Percentiles rank a stretch among this genome's conserved stretches.
These are phyloP conservation scores for Cutaneotrichosporon sp. DNA, from an alignment of 1,284 basidiomycete genomes.

Conservation along the genomic window DNA sequence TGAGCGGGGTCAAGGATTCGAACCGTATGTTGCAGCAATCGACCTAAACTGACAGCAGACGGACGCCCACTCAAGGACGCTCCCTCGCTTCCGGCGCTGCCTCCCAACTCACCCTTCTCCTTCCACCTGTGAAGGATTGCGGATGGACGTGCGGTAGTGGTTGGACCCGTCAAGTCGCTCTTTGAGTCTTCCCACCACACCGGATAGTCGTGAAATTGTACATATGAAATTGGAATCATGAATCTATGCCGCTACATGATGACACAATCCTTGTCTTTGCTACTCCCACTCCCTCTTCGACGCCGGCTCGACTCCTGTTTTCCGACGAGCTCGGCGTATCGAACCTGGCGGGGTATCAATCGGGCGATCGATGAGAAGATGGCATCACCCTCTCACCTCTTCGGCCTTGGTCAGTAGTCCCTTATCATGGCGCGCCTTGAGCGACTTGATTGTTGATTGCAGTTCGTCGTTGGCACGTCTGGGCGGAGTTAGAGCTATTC, in stretches of 20 bases:
- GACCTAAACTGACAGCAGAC: too few relatives aligned
- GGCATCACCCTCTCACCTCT: constrained; percentile 40
- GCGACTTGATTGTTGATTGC: constrained; percentile 38
- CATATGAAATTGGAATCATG: too few relatives aligned
- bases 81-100: neutral
- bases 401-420: constrained; percentile 46
- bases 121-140: neutral
- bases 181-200: too few relatives aligned
- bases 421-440: constrained; percentile 46
- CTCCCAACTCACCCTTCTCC: neutral
- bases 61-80: too few relatives aligned
- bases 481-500: neutral
- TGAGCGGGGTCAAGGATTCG: neutral
- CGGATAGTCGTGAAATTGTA: too few relatives aligned
- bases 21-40: neutral
- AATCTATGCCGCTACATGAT: constrained; percentile 6
- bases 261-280: constrained; percentile 28
- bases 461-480: constrained; percentile 43
- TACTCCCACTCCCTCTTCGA: constrained; percentile 8
- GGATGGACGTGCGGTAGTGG: too few relatives aligned
- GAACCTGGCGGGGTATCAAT: constrained; percentile 25
- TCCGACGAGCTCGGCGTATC: constrained; percentile 46
- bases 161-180: too few relatives aligned
- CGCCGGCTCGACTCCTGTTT: constrained; percentile 31
- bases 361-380: neutral